Evolutionary conservation across 495 filamentous ascomycete genomes (phyloP).

Genomic region (Penicillium herquei): DNA sequence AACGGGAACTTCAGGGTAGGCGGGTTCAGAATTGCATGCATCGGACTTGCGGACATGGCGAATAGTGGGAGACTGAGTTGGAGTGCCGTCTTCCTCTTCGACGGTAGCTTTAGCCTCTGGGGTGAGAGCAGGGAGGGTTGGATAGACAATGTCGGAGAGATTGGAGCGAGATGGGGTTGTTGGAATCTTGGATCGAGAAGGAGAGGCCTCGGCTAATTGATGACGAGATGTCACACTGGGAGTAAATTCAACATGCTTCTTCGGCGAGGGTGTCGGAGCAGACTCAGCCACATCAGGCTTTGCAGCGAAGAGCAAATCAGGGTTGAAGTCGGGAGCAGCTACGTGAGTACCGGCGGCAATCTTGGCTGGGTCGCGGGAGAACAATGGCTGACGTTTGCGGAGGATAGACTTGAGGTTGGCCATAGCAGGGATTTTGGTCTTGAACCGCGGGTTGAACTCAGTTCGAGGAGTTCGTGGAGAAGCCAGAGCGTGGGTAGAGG

Average conservation of each 20-base stretch:
- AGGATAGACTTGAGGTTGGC: conserved; percentile 60
- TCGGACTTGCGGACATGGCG: conserved; percentile 39
- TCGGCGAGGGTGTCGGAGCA: conserved; percentile 43
- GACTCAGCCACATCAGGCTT: conserved; percentile 22
- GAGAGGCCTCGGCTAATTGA: conserved; percentile 36
- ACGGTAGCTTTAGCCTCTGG: conserved; percentile 28
- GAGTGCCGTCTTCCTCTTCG: neutral
- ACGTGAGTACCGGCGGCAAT: conserved; percentile 60
- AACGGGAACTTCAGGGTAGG: conserved; percentile 37
- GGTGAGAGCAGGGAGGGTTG: conserved; percentile 39
- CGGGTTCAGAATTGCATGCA: conserved; percentile 5
- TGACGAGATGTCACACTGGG: conserved; percentile 47
- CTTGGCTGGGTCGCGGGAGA: conserved; percentile 59
- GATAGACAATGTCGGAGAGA: conserved; percentile 40
- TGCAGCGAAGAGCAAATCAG: conserved; percentile 44
- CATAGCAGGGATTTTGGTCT: conserved; percentile 40
- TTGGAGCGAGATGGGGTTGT: conserved; percentile 23
- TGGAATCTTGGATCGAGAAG: conserved; percentile 45
- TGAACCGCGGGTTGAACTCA: conserved; percentile 47
- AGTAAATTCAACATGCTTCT: conserved; percentile 63
- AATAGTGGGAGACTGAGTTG: conserved; percentile 28
- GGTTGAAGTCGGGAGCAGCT: conserved; percentile 46
- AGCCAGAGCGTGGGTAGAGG: conserved; percentile 39
- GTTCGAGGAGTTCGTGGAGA: conserved; percentile 47
- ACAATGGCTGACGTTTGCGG: conserved; percentile 57